Percentiles rank a stretch among this genome's conserved stretches.
Conservation (phyloP, 768 basidiomycete species). For the Candolleomyces efflorescens region DNA sequence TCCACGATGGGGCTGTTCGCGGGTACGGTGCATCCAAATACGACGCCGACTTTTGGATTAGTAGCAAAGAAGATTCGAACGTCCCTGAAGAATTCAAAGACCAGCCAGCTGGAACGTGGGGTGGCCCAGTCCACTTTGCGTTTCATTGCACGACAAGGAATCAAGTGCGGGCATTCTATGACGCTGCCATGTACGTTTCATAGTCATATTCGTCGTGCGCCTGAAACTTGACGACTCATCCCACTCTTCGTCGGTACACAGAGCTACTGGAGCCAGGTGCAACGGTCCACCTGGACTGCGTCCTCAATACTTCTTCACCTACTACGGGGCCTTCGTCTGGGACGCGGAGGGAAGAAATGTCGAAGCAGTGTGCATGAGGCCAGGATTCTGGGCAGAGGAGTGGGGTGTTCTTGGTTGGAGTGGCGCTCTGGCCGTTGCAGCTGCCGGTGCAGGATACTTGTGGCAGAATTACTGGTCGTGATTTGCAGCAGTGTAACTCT, state of each 20-base stretch:
- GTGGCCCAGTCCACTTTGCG: slow-evolving; percentile 19
- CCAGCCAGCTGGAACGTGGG: background rate
- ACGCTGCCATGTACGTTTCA: slow-evolving; percentile 20
- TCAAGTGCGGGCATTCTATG: slow-evolving; percentile 20
- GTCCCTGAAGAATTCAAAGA: background rate
- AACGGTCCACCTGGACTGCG: slow-evolving; percentile 24
- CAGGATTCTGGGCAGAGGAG: slow-evolving; percentile 15
- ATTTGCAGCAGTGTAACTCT: background rate
- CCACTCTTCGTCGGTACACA: background rate
- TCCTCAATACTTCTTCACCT: slow-evolving; percentile 17
- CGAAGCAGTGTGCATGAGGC: slow-evolving; percentile 21
- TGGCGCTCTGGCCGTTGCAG: background rate
- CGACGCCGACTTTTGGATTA: slow-evolving; percentile 20
- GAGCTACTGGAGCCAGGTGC: slow-evolving; percentile 19
- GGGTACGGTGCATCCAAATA: slow-evolving; percentile 3
- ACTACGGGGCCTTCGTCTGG: slow-evolving; percentile 23
- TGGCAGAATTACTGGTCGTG: background rate
- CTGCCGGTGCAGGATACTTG: background rate
- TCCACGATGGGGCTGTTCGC: slow-evolving; percentile 5
- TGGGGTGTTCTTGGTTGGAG: slow-evolving; percentile 7
- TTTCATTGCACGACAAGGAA: slow-evolving; percentile 17
- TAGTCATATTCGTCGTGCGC: background rate
- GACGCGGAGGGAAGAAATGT: slow-evolving; percentile 24
- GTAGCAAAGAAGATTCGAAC: background rate
- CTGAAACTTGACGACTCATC: too few relatives aligned